These are phyloP conservation scores for Xylariomycetidae sp. DNA, from an alignment of 2,329 filamentous ascomycete genomes.

Conservation along the genomic window DNA sequence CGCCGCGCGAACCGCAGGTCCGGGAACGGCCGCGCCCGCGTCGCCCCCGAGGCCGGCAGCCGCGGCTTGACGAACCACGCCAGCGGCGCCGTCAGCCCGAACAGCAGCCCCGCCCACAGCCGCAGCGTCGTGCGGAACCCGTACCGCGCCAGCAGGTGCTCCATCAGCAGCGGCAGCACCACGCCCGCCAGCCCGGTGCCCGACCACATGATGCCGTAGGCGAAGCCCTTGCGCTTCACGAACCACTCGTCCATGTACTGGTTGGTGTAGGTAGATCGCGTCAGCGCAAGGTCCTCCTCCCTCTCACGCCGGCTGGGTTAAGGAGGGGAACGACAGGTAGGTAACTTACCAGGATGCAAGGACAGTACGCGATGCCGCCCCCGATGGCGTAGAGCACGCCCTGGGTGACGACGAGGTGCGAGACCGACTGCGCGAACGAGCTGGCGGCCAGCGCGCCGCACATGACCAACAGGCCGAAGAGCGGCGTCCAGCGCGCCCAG, in stretches of 20 bases:
- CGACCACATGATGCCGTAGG: conserved; percentile 59
- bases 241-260: conserved; percentile 59
- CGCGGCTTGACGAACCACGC: conserved; percentile 52
- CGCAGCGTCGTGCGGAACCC: conserved; percentile 50
- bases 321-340: not conserved
- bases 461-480: conserved; percentile 43
- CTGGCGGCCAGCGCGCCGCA: conserved; percentile 44
- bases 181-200: conserved; percentile 47
- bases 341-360: conserved; percentile 30
- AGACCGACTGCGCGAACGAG: conserved; percentile 46
- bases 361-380: conserved; percentile 48
- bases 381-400: conserved; percentile 56
- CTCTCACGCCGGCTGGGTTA: not conserved
- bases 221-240: conserved; percentile 49
- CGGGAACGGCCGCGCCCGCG: conserved; percentile 32
- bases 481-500: conserved; percentile 35
- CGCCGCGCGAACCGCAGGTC: conserved; percentile 45
- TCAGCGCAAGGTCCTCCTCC: conserved; percentile 8
- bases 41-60: conserved; percentile 35
- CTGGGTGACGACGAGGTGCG: conserved; percentile 53
- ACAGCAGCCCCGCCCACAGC: conserved; percentile 44
- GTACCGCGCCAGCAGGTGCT: conserved; percentile 41
- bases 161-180: conserved; percentile 45
- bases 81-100: conserved; percentile 48
- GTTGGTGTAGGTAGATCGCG: conserved; percentile 1